Conservation (phyloP, 148 eudicot species). For the Mesembryanthemum crystallinum region DNA sequence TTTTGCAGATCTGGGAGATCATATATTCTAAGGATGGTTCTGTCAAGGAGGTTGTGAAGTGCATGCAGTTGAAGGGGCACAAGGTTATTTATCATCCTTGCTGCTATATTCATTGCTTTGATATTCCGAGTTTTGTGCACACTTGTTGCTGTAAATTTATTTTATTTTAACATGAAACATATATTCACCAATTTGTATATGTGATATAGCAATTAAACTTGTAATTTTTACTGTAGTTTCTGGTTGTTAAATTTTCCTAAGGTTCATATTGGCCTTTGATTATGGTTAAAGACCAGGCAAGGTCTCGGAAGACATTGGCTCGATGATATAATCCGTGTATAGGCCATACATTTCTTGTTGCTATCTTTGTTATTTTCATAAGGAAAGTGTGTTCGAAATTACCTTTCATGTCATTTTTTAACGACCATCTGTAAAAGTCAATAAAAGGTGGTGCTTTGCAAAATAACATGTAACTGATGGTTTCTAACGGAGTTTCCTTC, state of each 20-base stretch:
- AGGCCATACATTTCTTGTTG: not conserved
- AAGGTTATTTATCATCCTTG: constrained; percentile 51
- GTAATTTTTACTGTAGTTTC: not conserved
- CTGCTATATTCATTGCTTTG: not conserved
- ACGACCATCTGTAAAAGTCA: too few species aligned
- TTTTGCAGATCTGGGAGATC: constrained; percentile 84
- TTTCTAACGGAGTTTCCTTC: too few species aligned
- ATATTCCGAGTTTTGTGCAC: not conserved
- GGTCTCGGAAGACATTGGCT: not conserved
- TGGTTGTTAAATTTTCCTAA: not conserved
- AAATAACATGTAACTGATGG: too few species aligned
- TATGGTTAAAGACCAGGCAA: not conserved
- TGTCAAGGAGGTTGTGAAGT: constrained; percentile 81
- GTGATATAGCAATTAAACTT: constrained; percentile 2
- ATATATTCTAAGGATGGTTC: constrained; percentile 87
- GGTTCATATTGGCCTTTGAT: not conserved
- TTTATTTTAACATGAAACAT: not conserved
- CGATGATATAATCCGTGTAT: not conserved
- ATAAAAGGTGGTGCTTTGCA: too few species aligned
- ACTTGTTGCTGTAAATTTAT: not conserved
- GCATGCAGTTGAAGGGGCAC: constrained; percentile 98
- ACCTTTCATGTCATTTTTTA: too few species aligned
- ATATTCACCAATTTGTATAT: not conserved
- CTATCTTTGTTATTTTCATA: not conserved
- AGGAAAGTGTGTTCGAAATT: not conserved